A percentile compares a stretch with the other conserved stretches of the same genome.
Evolutionary conservation across 495 filamentous ascomycete species (phyloP).

Genomic region (Neurospora tetraspora): DNA sequence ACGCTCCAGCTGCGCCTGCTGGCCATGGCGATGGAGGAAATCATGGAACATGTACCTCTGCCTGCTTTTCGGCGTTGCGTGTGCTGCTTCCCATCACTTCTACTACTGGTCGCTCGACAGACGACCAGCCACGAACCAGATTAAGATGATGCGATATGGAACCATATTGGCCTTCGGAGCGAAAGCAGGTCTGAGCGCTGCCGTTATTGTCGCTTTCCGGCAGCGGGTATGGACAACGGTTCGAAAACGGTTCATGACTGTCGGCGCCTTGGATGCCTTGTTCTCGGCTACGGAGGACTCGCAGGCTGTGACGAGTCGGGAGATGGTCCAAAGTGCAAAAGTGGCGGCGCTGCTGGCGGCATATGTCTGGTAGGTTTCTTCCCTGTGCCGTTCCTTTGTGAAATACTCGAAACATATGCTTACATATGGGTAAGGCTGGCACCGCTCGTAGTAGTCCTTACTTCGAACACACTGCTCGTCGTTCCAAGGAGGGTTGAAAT

Average conservation of each 20-base stretch:
- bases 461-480: slow-evolving; percentile 27
- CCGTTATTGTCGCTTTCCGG: slow-evolving; percentile 21
- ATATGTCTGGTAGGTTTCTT: slow-evolving; percentile 20
- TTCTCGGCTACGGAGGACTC: slow-evolving; percentile 26
- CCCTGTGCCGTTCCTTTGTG: not conserved
- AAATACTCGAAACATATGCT: slow-evolving; percentile 9
- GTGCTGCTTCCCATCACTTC: slow-evolving; percentile 25
- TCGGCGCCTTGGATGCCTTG: slow-evolving; percentile 26
- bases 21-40: slow-evolving; percentile 11
- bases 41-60: slow-evolving; percentile 25
- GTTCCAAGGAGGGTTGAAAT: slow-evolving; percentile 7
- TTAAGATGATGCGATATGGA: slow-evolving; percentile 31
- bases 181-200: slow-evolving; percentile 28
- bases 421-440: slow-evolving; percentile 8
- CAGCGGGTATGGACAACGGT: slow-evolving; percentile 30
- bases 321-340: slow-evolving; percentile 25
- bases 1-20: not conserved
- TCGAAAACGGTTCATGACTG: slow-evolving; percentile 19
- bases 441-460: slow-evolving; percentile 27
- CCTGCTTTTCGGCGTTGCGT: slow-evolving; percentile 22
- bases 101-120: slow-evolving; percentile 24
- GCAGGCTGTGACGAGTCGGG: slow-evolving; percentile 18
- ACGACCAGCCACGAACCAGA: slow-evolving; percentile 20
- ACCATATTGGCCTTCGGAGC: slow-evolving; percentile 23
- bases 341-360: slow-evolving; percentile 20